phyloP scores from a whole-genome alignment of 257 asterid genomes.

The Scutellaria baicalensis region DNA sequence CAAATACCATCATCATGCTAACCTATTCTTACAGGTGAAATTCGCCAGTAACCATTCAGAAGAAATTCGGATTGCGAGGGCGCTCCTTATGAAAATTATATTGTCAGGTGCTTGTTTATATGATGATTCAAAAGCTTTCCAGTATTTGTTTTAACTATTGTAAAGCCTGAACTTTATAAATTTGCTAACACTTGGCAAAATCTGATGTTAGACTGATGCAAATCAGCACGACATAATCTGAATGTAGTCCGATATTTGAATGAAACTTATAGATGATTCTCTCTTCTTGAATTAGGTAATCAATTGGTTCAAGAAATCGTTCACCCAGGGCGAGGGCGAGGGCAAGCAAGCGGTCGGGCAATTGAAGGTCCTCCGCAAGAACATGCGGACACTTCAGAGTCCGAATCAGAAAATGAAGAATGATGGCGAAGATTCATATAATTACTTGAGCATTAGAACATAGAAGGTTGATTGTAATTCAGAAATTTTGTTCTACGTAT shows the following conservation, averaged over 20 bases:
- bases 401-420: conserved; percentile 53
- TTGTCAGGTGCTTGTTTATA: conserved; percentile 41
- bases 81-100: conserved; percentile 38
- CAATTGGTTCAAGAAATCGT: conserved; percentile 29
- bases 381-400: conserved; percentile 42
- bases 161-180: not conserved
- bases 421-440: conserved; percentile 7
- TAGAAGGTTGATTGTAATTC: not conserved
- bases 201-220: not conserved
- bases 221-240: not conserved
- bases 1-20: not conserved
- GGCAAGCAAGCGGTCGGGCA: conserved; percentile 23
- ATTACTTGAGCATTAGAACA: not conserved
- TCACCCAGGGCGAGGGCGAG: conserved; percentile 43
- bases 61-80: conserved; percentile 53
- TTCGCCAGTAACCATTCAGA: conserved; percentile 55
- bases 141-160: not conserved
- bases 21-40: conserved; percentile 45
- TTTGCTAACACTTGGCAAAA: not conserved
- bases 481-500: not conserved
- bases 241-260: not conserved
- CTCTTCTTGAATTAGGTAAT: conserved; percentile 19
- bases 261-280: not conserved
- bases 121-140: not conserved
- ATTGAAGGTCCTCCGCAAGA: conserved; percentile 43